Evolutionary conservation across 176 grass and related monocot genomes (phyloP).

Genomic region (Phyllostachys edulis): DNA sequence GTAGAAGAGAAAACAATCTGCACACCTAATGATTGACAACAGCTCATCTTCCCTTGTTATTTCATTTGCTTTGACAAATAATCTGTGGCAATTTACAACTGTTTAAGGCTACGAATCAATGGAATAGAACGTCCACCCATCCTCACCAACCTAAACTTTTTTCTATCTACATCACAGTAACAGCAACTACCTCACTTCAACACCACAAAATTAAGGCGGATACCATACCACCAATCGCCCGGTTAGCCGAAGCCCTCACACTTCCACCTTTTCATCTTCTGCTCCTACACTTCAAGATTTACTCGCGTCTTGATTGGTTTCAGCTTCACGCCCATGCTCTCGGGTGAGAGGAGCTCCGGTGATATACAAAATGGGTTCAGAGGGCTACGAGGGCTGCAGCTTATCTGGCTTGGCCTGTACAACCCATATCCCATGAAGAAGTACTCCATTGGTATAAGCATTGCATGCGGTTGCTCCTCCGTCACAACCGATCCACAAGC

Average conservation of each 20-base stretch:
- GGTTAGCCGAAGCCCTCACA: conserved; percentile 17
- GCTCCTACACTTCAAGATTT: conserved; percentile 51
- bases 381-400: conserved; percentile 67
- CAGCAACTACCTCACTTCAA: conserved; percentile 42
- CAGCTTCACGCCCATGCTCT: conserved; percentile 97
- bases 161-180: conserved; percentile 40
- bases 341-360: conserved; percentile 78
- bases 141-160: conserved; percentile 43
- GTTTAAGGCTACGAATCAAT: conserved; percentile 56
- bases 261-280: conserved; percentile 15
- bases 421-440: conserved; percentile 86
- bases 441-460: conserved; percentile 93
- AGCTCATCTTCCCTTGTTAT: conserved; percentile 41
- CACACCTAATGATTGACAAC: conserved; percentile 27
- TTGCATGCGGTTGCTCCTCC: conserved; percentile 89
- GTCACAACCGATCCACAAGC: conserved; percentile 85
- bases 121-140: conserved; percentile 36
- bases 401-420: conserved; percentile 69
- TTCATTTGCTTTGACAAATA: conserved; percentile 53
- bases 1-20: conserved; percentile 18
- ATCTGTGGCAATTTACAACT: conserved; percentile 65
- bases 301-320: conserved; percentile 90
- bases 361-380: conserved; percentile 79
- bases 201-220: conserved; percentile 57
- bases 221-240: conserved; percentile 12